Evolutionary conservation across 2,329 filamentous ascomycete genomes (phyloP), one percentile per base, ranked within the genome.

Genomic region (Aspergillus niger): DNA sequence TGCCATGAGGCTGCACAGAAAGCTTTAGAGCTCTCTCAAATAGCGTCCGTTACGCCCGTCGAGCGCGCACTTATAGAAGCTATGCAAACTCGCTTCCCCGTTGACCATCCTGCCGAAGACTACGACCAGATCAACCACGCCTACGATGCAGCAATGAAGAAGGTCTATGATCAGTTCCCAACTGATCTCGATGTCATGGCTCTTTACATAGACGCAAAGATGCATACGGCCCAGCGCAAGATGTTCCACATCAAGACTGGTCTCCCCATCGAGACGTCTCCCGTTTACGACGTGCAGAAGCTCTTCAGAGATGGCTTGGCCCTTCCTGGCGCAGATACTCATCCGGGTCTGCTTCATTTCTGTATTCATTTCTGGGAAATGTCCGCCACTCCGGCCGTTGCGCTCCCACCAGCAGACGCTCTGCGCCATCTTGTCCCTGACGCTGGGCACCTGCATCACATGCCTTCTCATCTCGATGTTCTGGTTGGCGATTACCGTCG

Each of bases 301-400:
- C 76, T 88, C 0, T 78, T 91, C 1, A 87, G 90, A n/a, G 72
- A 70, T 2, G 85, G 85, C 0, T 73, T 92, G 28, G 69, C 74
- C 1, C 77, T 80, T 3, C 70, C 79, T 0, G 79, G 76, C 3
- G 83, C 80, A 0, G 71, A 80, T 5, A 65, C 76, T 1, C 90
- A 95, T 67, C 87, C 90, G 0, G 90, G 89, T 0, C 75, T 92
- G 0, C 79, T 91, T 1, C 90, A 92, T 71, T 76, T 92, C 41
- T 91, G 92, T 72, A 89, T 91, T 30, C 89, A 91, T 66, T 81
- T 91, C 5, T 89, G 90, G 81, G 89, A 92, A 69, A 91, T 91
- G 89, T 91, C 89, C 0, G 76, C 79, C 0, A 81, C 77, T 0
- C 89, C 89, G 0, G 89, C 91, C 69, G 70, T 73, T 1, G 89